Evolutionary conservation across 2,329 filamentous ascomycete genomes (phyloP), one percentile per base, ranked within the genome.

Genomic region (Pyrenochaeta sp.): DNA sequence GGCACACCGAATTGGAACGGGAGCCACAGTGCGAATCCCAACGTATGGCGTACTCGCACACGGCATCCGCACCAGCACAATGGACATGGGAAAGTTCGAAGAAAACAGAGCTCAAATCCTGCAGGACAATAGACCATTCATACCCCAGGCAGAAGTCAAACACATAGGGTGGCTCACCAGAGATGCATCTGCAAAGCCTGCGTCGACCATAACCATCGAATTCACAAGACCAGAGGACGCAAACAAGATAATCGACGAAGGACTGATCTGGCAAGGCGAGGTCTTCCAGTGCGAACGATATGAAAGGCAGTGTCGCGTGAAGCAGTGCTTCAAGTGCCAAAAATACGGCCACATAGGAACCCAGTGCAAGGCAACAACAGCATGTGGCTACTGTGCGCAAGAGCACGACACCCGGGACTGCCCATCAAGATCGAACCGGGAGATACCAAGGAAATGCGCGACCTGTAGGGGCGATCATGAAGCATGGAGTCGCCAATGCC

Each of bases 261-360:
- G 44, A 4, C 48, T 55, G 7, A 41, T 53, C 35, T 55, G 15
- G 53, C 38, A 55, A 22, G 46, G 51, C 23, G 28, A 54, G 37
- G 35, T 51, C 26, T 52, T 51, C 29, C 17, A 50, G 37, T 48
- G 30, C 39, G 26, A 55, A 35, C 27, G 39, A 53, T 58, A 53
- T 14, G 41, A 55, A 44, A 23, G 45, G 37, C 35, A 53, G 51
- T 46, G 29, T 35, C 29, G 37, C 24, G 40, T 37, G 21, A 46
- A 43, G 41, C 20, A 36, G 21, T 30, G 31, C 23, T 60, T 53
- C 13, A 48, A 58, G 44, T 55, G 35, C 53, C 20, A 57, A 47
- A 49, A 44, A 40, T 52, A 53, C 22, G 40, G 48, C 51, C 32
- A 55, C 26, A 55, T 53, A 55, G 44, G 42, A 58, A 55, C 48